phyloP scores from a whole-genome alignment of 2,329 filamentous ascomycete genomes.

The Xylariaceae sp. region DNA sequence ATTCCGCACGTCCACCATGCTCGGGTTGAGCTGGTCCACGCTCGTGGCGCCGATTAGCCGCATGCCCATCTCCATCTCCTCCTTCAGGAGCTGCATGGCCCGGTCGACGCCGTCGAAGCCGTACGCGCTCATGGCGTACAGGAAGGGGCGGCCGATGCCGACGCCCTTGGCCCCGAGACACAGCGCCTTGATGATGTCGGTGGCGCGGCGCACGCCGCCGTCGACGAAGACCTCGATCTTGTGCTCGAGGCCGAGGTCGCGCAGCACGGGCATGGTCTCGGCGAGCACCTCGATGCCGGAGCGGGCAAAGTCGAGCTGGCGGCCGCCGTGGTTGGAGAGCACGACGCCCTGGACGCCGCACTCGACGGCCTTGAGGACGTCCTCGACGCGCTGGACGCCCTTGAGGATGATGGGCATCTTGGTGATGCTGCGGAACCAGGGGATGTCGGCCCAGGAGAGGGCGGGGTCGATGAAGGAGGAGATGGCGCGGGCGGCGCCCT shows the following conservation, averaged over 20 bases:
- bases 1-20: conserved; percentile 73
- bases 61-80: conserved; percentile 99
- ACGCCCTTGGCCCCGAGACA: conserved; percentile 90
- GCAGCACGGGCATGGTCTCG: conserved; percentile 86
- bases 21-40: conserved; percentile 74
- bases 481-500: conserved; percentile 92
- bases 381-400: conserved; percentile 93
- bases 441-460: conserved; percentile 89
- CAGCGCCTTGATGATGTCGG: conserved; percentile 92
- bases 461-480: conserved; percentile 93
- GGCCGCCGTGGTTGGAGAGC: conserved; percentile 90
- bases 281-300: conserved; percentile 87
- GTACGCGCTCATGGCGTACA: conserved; percentile 95
- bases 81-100: conserved; percentile 87
- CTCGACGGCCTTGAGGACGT: conserved; percentile 83
- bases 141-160: conserved; percentile 88
- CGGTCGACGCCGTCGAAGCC: conserved; percentile 82
- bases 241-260: conserved; percentile 66
- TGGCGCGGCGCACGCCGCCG: conserved; percentile 83
- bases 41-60: conserved; percentile 76
- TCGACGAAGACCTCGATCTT: conserved; percentile 87
- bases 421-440: conserved; percentile 89
- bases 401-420: conserved; percentile 95
- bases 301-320: conserved; percentile 87
- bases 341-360: conserved; percentile 83